A percentile compares a stretch with the other conserved stretches of the same genome.
These are phyloP conservation scores for Populus davidiana DNA, from an alignment of 345 rosid species.

Conservation along the genomic window DNA sequence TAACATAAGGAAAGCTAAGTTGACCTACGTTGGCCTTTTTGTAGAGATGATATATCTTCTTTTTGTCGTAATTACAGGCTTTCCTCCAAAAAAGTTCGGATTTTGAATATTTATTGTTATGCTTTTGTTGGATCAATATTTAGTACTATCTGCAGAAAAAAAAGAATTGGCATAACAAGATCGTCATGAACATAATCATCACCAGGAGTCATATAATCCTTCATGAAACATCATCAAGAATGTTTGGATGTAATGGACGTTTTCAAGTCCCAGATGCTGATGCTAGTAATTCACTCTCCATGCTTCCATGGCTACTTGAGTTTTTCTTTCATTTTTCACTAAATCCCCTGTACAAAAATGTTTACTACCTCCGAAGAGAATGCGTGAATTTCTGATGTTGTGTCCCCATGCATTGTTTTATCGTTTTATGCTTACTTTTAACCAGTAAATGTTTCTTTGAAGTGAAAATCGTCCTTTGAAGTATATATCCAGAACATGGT, in stretches of 20 bases:
- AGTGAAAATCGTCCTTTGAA: too few relatives aligned
- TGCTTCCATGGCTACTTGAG: neutral
- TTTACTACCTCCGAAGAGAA: neutral
- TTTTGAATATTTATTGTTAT: neutral
- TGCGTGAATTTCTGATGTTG: neutral
- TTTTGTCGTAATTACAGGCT: neutral
- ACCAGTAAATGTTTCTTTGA: too few relatives aligned
- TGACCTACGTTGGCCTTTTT: neutral
- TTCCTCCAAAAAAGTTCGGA: neutral
- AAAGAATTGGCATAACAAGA: too few relatives aligned
- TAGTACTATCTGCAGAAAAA: too few relatives aligned
- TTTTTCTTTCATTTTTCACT: neutral
- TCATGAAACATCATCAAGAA: neutral
- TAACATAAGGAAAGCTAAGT: neutral
- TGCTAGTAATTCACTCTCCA: neutral
- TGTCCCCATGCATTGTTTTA: neutral
- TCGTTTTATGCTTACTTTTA: too few relatives aligned
- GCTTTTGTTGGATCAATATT: too few relatives aligned
- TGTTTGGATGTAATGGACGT: neutral
- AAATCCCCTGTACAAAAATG: neutral
- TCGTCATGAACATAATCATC: too few relatives aligned
- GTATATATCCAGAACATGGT: too few relatives aligned
- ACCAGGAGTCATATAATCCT: neutral
- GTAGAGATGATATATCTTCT: neutral
- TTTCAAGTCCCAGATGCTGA: neutral